Evolutionary conservation across 495 filamentous ascomycete species (phyloP), one percentile per base, ranked within the genome.

Genomic region (Neurospora cerealis): DNA sequence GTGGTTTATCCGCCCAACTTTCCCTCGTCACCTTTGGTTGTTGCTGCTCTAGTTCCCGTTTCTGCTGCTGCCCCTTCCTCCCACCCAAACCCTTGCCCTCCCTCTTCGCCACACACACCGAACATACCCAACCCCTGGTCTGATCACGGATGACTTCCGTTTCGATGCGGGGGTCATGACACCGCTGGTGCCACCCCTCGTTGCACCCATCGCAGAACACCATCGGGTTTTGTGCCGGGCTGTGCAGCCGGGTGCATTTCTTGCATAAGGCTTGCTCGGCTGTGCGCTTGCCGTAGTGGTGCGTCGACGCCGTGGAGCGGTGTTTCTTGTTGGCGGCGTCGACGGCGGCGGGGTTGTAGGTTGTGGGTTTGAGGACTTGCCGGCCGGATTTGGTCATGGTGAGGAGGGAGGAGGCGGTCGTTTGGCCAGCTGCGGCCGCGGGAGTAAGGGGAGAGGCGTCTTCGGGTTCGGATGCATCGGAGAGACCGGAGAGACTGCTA

Each of bases 151-250:
- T 88, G 9, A 92, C 89, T 13, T 92, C 88, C 73, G 90, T 87
- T 9, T 86, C 84, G 75, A 99, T 94, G 5, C 87, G 87, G 1
- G 96, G 94, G 75, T 96, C 89, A 80, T 98, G 95, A 78, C 96
- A 98, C 74, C 88, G 87, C 81, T 97, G 95, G 80, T 99, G 96
- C 89, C 94, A 99, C 19, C 91, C 88, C 13, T 85, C 86, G 79
- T 96, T 94, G 84, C 96, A 99, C 15, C 89, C 91, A 81, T 97
- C 94, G 83, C 96, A 99, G 80, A 97, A 96, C 9, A 98, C 96
- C 72, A 99, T 97, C 83, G 90, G 87, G 81, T 99, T 99, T 73
- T 80, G 89, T 21, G 85, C 79, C 0, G 94, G 92, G 72, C 90
- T 93, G 70, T 93, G 88, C 10, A 93, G 90, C 48, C 96, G 86